Evolutionary conservation across 257 asterid genomes (phyloP).

Genomic region (Nicotiana attenuata): DNA sequence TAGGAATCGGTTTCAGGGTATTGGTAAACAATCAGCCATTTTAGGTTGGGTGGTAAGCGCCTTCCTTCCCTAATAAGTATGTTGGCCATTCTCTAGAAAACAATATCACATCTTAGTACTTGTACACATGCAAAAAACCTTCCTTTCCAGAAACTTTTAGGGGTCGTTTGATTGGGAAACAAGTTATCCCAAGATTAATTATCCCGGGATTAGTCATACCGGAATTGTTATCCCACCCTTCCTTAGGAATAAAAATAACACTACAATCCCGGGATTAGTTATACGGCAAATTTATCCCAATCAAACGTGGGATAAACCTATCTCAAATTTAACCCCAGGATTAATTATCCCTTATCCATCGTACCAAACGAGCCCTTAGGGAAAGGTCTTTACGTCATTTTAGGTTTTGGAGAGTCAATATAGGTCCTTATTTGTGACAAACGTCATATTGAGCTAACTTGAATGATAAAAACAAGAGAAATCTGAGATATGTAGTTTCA

Average conservation of each 20-base stretch:
- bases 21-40: constrained; percentile 43
- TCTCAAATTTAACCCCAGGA: too few species aligned
- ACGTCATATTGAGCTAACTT: neutral
- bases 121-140: neutral
- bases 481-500: neutral
- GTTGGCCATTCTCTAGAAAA: neutral
- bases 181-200: too few species aligned
- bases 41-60: constrained; percentile 71
- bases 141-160: neutral
- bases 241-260: too few species aligned
- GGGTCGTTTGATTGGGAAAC: too few species aligned
- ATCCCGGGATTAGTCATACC: too few species aligned
- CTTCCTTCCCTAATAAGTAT: neutral
- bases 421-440: neutral
- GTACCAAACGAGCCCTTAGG: too few species aligned
- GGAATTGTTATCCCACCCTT: too few species aligned
- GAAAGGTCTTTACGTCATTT: neutral
- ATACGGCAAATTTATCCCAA: too few species aligned
- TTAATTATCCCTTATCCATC: too few species aligned
- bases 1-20: constrained; percentile 55
- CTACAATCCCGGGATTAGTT: too few species aligned
- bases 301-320: too few species aligned
- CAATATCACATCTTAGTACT: neutral
- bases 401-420: neutral
- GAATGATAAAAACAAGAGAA: neutral